Percentiles rank a stretch among this genome's conserved stretches.
Conservation (phyloP, 2,329 filamentous ascomycete species). For the Dactylella cylindrospora region DNA sequence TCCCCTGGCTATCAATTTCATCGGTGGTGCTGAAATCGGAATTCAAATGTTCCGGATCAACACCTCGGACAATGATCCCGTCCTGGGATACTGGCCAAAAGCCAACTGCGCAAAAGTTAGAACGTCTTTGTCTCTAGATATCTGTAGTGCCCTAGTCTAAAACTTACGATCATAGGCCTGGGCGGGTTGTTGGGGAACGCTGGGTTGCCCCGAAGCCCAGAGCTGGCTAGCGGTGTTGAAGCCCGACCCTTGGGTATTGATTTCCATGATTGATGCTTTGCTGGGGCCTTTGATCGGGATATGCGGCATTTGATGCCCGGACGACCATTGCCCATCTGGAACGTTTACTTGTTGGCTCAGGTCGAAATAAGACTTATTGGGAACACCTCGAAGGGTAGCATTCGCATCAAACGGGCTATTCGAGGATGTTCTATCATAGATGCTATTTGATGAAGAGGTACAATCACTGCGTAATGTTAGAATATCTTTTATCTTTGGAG, state of each 20-base stretch:
- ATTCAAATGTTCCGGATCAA: slow-evolving; percentile 30
- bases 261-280: slow-evolving; percentile 22
- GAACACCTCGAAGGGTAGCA: slow-evolving; percentile 34
- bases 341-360: slow-evolving; percentile 7
- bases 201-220: slow-evolving; percentile 17
- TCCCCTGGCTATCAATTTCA: slow-evolving; percentile 21
- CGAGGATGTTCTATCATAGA: slow-evolving; percentile 40
- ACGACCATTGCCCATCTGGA: slow-evolving; percentile 22
- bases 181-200: slow-evolving; percentile 5
- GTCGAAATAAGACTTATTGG: slow-evolving; percentile 37
- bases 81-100: slow-evolving; percentile 40
- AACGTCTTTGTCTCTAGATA: too few species aligned
- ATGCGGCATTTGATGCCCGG: slow-evolving; percentile 7
- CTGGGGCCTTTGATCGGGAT: slow-evolving; percentile 6
- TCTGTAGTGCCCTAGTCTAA: too few species aligned
- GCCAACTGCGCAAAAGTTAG: slow-evolving; percentile 9
- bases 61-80: slow-evolving; percentile 39
- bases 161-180: slow-evolving; percentile 38
- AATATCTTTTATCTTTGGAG: not conserved
- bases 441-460: slow-evolving; percentile 31
- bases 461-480: slow-evolving; percentile 15
- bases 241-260: not conserved
- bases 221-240: slow-evolving; percentile 14
- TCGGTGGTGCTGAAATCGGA: slow-evolving; percentile 30
- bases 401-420: slow-evolving; percentile 41